Evolutionary conservation across 192 early-diverging fungal species (phyloP).

Genomic region (Coemansia sp.): DNA sequence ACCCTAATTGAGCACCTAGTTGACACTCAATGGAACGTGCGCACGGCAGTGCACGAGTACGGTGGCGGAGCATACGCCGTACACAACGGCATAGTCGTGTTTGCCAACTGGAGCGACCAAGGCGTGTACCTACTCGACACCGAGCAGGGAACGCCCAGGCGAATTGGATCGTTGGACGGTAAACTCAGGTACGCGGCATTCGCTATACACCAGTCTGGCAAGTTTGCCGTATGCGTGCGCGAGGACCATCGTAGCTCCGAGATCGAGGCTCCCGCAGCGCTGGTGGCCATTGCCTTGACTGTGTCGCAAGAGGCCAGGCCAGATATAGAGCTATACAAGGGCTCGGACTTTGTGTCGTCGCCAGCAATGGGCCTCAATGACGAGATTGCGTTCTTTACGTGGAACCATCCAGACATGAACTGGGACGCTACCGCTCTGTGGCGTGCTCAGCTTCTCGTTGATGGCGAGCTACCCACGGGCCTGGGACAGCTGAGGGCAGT

Average conservation of each 20-base stretch:
- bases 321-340: conserved; percentile 55
- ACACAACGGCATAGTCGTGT: conserved; percentile 60
- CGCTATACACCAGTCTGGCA: conserved; percentile 57
- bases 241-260: conserved; percentile 71
- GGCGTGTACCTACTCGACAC: conserved; percentile 59
- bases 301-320: conserved; percentile 15
- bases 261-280: conserved; percentile 38
- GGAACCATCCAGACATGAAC: conserved; percentile 79
- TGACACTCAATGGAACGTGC: conserved; percentile 60
- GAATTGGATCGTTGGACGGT: conserved; percentile 55
- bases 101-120: conserved; percentile 62
- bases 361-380: conserved; percentile 60
- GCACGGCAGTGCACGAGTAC: conserved; percentile 76
- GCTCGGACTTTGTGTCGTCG: conserved; percentile 67
- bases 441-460: conserved; percentile 36
- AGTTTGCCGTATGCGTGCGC: conserved; percentile 65
- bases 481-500: conserved; percentile 16
- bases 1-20: conserved; percentile 28
- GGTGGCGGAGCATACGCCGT: conserved; percentile 68
- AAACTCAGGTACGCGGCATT: conserved; percentile 67
- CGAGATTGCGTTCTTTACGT: conserved; percentile 65
- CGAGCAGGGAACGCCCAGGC: conserved; percentile 21
- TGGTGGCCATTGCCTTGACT: conserved; percentile 61
- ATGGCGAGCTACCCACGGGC: background rate
- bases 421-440: conserved; percentile 72